phyloP scores from a whole-genome alignment of 2,329 filamentous ascomycete genomes.

The Trichoderma oligosporum region DNA sequence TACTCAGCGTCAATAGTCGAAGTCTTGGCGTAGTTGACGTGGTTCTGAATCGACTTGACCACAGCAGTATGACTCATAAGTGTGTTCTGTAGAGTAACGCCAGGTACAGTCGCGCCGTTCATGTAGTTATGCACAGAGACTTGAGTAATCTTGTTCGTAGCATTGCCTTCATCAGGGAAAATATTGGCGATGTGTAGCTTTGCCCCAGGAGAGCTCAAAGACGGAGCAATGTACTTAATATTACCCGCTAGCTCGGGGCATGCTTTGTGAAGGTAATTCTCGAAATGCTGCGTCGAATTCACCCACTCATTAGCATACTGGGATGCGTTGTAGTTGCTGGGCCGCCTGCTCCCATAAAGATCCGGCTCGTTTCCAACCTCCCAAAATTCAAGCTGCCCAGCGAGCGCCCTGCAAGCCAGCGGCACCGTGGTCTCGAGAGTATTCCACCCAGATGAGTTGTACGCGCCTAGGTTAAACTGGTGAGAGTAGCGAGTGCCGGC shows the following conservation, averaged over 20 bases:
- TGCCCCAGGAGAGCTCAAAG: conserved; percentile 22
- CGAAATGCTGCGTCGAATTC: conserved; percentile 22
- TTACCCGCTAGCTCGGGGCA: conserved; percentile 21
- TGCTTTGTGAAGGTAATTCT: conserved; percentile 18
- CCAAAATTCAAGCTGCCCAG: conserved; percentile 24
- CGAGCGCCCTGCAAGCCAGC: conserved; percentile 25
- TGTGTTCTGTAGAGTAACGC: conserved; percentile 38
- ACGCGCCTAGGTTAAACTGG: conserved; percentile 26
- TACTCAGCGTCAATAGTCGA: conserved; percentile 34
- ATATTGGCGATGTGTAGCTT: conserved; percentile 26
- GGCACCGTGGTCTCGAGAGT: conserved; percentile 26
- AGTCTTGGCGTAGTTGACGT: conserved; percentile 23
- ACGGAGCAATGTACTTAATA: conserved; percentile 23
- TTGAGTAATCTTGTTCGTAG: conserved; percentile 21
- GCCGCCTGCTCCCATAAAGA: conserved; percentile 23
- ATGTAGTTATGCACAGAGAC: conserved; percentile 30
- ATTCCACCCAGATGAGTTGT: conserved; percentile 25
- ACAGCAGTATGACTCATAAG: conserved; percentile 37
- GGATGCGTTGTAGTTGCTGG: conserved; percentile 19
- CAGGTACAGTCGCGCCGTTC: conserved; percentile 34
- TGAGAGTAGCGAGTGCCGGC: conserved; percentile 24
- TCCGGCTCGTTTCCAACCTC: conserved; percentile 28
- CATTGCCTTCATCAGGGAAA: conserved; percentile 30
- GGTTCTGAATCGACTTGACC: conserved; percentile 31
- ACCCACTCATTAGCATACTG: conserved; percentile 24